phyloP scores from a whole-genome alignment of 169 alveolate genomes.

The Toxoplasma gondii region DNA sequence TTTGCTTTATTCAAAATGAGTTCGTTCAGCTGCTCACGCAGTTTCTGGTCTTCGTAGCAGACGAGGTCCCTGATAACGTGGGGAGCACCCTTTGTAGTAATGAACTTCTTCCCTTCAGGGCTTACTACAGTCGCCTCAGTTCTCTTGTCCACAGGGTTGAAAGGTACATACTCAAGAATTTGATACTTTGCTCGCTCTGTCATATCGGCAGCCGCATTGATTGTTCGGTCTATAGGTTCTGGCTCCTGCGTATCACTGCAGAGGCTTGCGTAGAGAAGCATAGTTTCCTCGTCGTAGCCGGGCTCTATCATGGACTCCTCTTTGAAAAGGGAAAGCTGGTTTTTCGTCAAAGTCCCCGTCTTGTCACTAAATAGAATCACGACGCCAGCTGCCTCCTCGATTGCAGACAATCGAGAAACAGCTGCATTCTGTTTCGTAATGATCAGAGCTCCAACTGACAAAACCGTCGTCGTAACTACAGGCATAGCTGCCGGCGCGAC shows the following conservation, averaged over 20 bases:
- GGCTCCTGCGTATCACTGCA: slow-evolving; percentile 68
- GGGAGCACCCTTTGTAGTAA: slow-evolving; percentile 76
- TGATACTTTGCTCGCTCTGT: slow-evolving; percentile 60
- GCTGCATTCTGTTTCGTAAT: slow-evolving; percentile 83
- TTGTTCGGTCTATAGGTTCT: slow-evolving; percentile 65
- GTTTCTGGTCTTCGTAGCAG: slow-evolving; percentile 51
- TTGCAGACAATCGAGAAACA: slow-evolving; percentile 81
- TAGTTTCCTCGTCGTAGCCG: slow-evolving; percentile 57
- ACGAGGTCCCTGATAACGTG: slow-evolving; percentile 73
- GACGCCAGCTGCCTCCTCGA: slow-evolving; percentile 86
- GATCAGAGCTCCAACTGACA: slow-evolving; percentile 83
- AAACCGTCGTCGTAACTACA: slow-evolving; percentile 82
- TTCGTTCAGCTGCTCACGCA: slow-evolving; percentile 56
- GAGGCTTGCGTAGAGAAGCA: slow-evolving; percentile 68
- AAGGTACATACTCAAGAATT: slow-evolving; percentile 71
- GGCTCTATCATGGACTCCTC: slow-evolving; percentile 60
- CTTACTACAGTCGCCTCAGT: slow-evolving; percentile 71
- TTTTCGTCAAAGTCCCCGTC: slow-evolving; percentile 92
- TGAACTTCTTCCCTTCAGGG: slow-evolving; percentile 55
- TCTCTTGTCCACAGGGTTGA: slow-evolving; percentile 76
- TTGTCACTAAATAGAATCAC: slow-evolving; percentile 90
- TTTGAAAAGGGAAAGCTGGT: slow-evolving; percentile 81
- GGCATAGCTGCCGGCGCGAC: slow-evolving; percentile 77
- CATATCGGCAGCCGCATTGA: slow-evolving; percentile 61
- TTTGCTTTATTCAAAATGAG: slow-evolving; percentile 62